Percentiles rank a stretch among this genome's conserved stretches.
Evolutionary conservation across 2,329 filamentous ascomycete species (phyloP).

Genomic region (Alternaria sp.): DNA sequence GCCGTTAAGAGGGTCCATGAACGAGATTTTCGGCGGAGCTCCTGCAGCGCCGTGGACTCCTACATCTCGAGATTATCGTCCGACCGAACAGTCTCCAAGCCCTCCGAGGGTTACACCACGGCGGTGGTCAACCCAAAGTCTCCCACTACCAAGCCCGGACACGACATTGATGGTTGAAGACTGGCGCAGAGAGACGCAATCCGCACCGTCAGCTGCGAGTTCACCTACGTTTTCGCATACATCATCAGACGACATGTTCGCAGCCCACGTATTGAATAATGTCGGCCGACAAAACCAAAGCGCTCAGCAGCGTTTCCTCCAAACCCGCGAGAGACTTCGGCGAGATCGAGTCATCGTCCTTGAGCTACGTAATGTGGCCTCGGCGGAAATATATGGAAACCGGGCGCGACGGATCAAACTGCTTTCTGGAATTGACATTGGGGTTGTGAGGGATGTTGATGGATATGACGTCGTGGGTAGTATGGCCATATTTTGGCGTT

Average conservation of each 20-base stretch:
- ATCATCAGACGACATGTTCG: background rate
- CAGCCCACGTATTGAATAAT: background rate
- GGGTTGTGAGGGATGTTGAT: background rate
- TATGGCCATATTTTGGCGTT: background rate
- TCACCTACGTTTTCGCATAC: background rate
- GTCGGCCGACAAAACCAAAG: background rate
- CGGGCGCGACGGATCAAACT: background rate
- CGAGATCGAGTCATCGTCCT: background rate
- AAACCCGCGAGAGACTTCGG: background rate
- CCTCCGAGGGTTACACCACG: background rate
- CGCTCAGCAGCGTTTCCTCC: background rate
- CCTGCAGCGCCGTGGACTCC: background rate
- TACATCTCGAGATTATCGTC: background rate
- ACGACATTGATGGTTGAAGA: background rate
- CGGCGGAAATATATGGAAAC: background rate
- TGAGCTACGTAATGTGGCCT: background rate
- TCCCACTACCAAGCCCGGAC: background rate
- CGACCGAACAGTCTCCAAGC: background rate
- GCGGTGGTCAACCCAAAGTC: background rate
- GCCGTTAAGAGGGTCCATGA: background rate
- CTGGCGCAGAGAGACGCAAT: background rate
- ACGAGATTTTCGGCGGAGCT: background rate
- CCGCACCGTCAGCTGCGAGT: background rate
- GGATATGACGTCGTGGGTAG: background rate
- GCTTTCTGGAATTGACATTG: background rate